A percentile compares a stretch with the other conserved stretches of the same genome.
Evolutionary conservation across 768 basidiomycete genomes (phyloP).

Genomic region (Hebeloma cylindrosporum): DNA sequence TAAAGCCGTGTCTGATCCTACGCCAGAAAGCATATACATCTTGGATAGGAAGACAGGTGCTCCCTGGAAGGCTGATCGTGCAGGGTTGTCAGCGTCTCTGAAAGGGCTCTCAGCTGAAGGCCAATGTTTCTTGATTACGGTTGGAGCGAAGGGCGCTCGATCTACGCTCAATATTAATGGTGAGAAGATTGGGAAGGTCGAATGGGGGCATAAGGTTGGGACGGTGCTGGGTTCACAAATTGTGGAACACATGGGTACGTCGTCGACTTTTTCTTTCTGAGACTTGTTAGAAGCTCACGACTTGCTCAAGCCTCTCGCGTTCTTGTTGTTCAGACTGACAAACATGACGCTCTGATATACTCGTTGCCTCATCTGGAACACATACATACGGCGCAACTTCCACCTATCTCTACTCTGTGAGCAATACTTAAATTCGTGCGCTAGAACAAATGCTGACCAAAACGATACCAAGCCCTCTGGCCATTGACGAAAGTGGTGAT

Average conservation of each 20-base stretch:
- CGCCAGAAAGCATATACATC: conserved; percentile 52
- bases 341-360: conserved; percentile 50
- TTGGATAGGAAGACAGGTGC: conserved; percentile 55
- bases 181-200: conserved; percentile 62
- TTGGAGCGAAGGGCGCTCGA: conserved; percentile 59
- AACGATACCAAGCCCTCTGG: conserved; percentile 30
- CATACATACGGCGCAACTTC: conserved; percentile 46
- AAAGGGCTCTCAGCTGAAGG: conserved; percentile 15
- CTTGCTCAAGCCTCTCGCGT: conserved; percentile 49
- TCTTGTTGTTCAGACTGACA: conserved; percentile 56
- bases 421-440: conserved; percentile 10
- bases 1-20: conserved; percentile 44
- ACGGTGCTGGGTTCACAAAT: conserved; percentile 50
- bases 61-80: conserved; percentile 41
- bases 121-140: conserved; percentile 25
- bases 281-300: not conserved
- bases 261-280: not conserved
- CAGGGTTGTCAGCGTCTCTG: conserved; percentile 39
- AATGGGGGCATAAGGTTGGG: conserved; percentile 59
- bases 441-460: not conserved
- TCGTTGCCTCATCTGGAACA: conserved; percentile 64
- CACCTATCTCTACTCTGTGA: conserved; percentile 34
- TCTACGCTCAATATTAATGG: conserved; percentile 60
- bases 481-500: conserved; percentile 54
- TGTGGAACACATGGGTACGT: conserved; percentile 61